These are phyloP conservation scores for Vanrija sp. DNA, from an alignment of 1,284 basidiomycete genomes.

Conservation along the genomic window DNA sequence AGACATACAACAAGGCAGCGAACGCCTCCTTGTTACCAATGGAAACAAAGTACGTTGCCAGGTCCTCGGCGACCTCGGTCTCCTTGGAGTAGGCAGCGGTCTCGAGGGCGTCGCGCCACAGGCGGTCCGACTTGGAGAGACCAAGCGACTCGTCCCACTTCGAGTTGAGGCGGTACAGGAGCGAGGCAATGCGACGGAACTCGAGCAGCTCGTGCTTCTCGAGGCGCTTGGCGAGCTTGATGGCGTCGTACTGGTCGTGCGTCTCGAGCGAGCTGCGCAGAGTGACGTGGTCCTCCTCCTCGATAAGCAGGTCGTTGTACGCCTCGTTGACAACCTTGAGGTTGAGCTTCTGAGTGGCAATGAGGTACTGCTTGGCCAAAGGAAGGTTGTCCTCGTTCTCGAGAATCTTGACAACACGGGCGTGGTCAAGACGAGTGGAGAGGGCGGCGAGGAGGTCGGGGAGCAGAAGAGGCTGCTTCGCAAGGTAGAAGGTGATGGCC, in stretches of 20 bases:
- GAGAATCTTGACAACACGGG: constrained; percentile 93
- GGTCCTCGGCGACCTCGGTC: constrained; percentile 85
- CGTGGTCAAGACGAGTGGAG: constrained; percentile 88
- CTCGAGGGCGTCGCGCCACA: constrained; percentile 93
- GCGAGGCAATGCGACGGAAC: constrained; percentile 89
- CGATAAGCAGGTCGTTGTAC: constrained; percentile 93
- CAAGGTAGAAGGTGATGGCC: constrained; percentile 62
- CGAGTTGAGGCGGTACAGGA: constrained; percentile 89
- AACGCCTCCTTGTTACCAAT: constrained; percentile 99
- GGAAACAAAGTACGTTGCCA: constrained; percentile 89
- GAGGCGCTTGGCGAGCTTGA: constrained; percentile 76
- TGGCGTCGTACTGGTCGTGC: constrained; percentile 96
- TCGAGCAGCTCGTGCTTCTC: constrained; percentile 91
- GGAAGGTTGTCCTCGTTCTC: constrained; percentile 78
- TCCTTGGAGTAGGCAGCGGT: constrained; percentile 80
- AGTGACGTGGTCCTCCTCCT: constrained; percentile 96
- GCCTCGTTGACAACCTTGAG: constrained; percentile 96
- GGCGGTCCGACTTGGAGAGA: constrained; percentile 89
- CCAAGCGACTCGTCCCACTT: constrained; percentile 94
- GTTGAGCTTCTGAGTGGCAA: constrained; percentile 95
- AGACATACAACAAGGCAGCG: constrained; percentile 80
- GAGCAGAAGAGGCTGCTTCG: constrained; percentile 87
- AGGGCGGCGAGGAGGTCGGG: constrained; percentile 90
- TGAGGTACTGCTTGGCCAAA: constrained; percentile 90
- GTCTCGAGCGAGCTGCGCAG: constrained; percentile 93